These are phyloP conservation scores for Trichoderma gracile DNA, from an alignment of 2,329 filamentous ascomycete genomes.

Conservation along the genomic window DNA sequence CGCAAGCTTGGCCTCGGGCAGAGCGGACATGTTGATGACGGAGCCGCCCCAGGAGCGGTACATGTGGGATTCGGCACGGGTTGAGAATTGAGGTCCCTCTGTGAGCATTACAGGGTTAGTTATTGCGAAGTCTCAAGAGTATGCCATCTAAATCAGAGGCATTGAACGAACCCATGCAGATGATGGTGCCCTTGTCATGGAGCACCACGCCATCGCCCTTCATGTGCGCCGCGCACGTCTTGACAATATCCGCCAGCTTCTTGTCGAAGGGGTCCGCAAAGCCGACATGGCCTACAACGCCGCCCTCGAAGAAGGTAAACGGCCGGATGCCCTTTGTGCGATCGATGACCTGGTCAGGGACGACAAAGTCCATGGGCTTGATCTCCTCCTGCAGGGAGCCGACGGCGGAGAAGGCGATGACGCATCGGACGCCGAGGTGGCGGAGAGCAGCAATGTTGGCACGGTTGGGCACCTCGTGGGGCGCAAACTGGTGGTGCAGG, in stretches of 20 bases:
- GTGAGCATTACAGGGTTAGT: background rate
- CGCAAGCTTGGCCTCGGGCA: constrained; percentile 95
- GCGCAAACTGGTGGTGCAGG: constrained; percentile 81
- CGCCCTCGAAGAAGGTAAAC: constrained; percentile 93
- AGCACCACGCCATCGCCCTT: constrained; percentile 81
- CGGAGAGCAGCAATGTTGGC: constrained; percentile 99
- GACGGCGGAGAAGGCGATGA: constrained; percentile 94
- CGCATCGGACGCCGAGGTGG: constrained; percentile 80
- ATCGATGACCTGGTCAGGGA: constrained; percentile 96
- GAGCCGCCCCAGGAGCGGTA: constrained; percentile 92
- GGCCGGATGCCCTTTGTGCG: constrained; percentile 92
- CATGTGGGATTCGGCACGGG: constrained; percentile 90
- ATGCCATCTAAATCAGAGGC: too few relatives aligned
- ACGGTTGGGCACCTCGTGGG: constrained; percentile 90
- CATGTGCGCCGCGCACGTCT: constrained; percentile 71
- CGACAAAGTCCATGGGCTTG: constrained; percentile 92
- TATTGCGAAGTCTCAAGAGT: background rate
- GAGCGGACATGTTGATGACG: constrained; percentile 97
- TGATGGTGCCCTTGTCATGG: constrained; percentile 79
- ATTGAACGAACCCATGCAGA: constrained; percentile 88
- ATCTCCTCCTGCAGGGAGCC: constrained; percentile 90
- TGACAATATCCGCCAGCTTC: constrained; percentile 72
- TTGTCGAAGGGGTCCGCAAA: constrained; percentile 95
- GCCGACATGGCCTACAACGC: constrained; percentile 89
- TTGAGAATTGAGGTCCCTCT: constrained; percentile 99